Evolutionary conservation across 2,329 filamentous ascomycete genomes (phyloP), one percentile per base, ranked within the genome.

Genomic region (Cladorrhinum sp.): DNA sequence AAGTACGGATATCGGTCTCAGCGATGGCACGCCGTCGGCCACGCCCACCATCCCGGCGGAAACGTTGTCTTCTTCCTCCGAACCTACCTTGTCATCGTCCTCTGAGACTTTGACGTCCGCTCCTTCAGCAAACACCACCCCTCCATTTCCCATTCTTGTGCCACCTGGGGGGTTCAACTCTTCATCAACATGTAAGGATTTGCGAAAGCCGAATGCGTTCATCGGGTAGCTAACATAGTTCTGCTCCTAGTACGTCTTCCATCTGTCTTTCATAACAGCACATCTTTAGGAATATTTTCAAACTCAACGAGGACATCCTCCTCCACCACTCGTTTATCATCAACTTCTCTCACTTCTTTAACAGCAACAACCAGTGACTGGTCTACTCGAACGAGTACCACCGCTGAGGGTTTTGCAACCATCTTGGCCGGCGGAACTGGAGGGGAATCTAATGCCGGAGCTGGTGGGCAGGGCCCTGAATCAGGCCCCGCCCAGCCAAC

Each of bases 361-460:
- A 52, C 75, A 71, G 56, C 76, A 70, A 64, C 49, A 18, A 48
- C 51, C 55, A 64, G 57, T 45, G 41, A 45, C 54, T 60, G 55
- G 20, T 60, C 59, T 16, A 61, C 62, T 45, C 50, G 41, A 49
- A 38, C 61, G 41, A 62, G 64, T 4, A 55, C 78, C 71, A 58
- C 75, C 71, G 61, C 76, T 67, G 66, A 72, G 72, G 51, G 62
- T 58, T 53, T 71, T 66, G 68, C 73, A 67, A 59, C 63, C 23
- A 38, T 50, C 32, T 49, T 32, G 18, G 60, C 22, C 69, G 50
- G 64, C 68, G 55, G 54, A 49, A 50, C 53, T 36, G 57, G 50
- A 45, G 66, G 55, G 23, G 55, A 60, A 2, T 56, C 20, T 20
- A 50, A 58, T n/a, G 41, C 52, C 6, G 67, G 58, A 8, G 62